Conservation (phyloP, 1,139 yeast genomes). For the Blastobotrys proliferans region DNA sequence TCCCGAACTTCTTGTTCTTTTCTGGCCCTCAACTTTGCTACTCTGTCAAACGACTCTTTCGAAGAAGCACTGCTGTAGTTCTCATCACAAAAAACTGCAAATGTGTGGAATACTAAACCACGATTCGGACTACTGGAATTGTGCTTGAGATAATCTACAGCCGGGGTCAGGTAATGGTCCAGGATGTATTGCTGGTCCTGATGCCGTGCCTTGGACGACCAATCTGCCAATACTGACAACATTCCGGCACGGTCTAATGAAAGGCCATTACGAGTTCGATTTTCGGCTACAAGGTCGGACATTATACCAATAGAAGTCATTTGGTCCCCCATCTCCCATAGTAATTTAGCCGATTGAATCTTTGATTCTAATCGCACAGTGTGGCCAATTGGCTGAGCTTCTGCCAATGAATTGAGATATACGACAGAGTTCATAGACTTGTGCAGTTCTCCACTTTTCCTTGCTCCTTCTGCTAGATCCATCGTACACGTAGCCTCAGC, state of each 20-base stretch:
- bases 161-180: slow-evolving; percentile 51
- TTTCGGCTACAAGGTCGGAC: background rate
- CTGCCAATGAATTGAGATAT: slow-evolving; percentile 13
- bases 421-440: slow-evolving; percentile 14
- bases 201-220: slow-evolving; percentile 69
- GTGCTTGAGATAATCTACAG: slow-evolving; percentile 25
- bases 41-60: slow-evolving; percentile 44
- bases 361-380: slow-evolving; percentile 10
- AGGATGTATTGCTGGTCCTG: slow-evolving; percentile 60
- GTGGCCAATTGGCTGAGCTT: background rate
- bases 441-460: slow-evolving; percentile 10
- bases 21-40: slow-evolving; percentile 46
- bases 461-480: slow-evolving; percentile 23
- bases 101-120: slow-evolving; percentile 50
- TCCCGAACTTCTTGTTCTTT: slow-evolving; percentile 33
- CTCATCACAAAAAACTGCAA: slow-evolving; percentile 73
- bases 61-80: slow-evolving; percentile 50
- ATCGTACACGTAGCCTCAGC: slow-evolving; percentile 11
- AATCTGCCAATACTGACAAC: slow-evolving; percentile 47
- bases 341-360: slow-evolving; percentile 19
- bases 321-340: slow-evolving; percentile 26
- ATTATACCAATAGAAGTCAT: slow-evolving; percentile 20
- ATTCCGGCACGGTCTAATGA: slow-evolving; percentile 19
- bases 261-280: slow-evolving; percentile 4
- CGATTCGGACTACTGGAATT: slow-evolving; percentile 22